Conservation (phyloP, 1,284 basidiomycete species). For the Inonotus hispidus region DNA sequence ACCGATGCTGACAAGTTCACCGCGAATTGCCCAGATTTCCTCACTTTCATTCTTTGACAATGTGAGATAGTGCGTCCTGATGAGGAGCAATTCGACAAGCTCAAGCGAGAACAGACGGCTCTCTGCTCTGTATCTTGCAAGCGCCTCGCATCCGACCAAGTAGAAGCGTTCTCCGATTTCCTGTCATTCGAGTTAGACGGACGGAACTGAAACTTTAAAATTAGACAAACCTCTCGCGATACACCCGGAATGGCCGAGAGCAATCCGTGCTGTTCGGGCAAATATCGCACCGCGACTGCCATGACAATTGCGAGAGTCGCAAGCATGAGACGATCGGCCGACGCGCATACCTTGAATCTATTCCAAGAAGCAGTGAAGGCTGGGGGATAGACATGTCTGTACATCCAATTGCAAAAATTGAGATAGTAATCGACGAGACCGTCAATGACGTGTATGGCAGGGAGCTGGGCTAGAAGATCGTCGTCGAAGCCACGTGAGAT, state of each 20-base stretch:
- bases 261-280: slow-evolving; percentile 58
- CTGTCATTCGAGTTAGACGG: slow-evolving; percentile 33
- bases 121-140: slow-evolving; percentile 58
- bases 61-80: slow-evolving; percentile 64
- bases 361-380: slow-evolving; percentile 62
- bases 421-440: slow-evolving; percentile 70
- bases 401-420: slow-evolving; percentile 80
- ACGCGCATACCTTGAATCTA: slow-evolving; percentile 60
- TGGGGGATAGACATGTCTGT: slow-evolving; percentile 63
- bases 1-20: slow-evolving; percentile 65
- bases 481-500: slow-evolving; percentile 58
- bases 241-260: slow-evolving; percentile 26
- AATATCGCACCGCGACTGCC: slow-evolving; percentile 64
- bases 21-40: slow-evolving; percentile 69
- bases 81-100: slow-evolving; percentile 65
- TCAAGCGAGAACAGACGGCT: slow-evolving; percentile 63
- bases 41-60: slow-evolving; percentile 70
- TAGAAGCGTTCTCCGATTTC: slow-evolving; percentile 61
- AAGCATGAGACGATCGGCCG: slow-evolving; percentile 61
- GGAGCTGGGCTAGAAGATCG: slow-evolving; percentile 63
- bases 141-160: slow-evolving; percentile 56
- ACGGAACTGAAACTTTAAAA: slow-evolving; percentile 13
- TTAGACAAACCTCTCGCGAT: not conserved
- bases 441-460: slow-evolving; percentile 60
- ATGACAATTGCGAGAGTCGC: slow-evolving; percentile 66